Evolutionary conservation across 495 filamentous ascomycete species (phyloP), one percentile per base, ranked within the genome.

Genomic region (Podospora appendiculata): DNA sequence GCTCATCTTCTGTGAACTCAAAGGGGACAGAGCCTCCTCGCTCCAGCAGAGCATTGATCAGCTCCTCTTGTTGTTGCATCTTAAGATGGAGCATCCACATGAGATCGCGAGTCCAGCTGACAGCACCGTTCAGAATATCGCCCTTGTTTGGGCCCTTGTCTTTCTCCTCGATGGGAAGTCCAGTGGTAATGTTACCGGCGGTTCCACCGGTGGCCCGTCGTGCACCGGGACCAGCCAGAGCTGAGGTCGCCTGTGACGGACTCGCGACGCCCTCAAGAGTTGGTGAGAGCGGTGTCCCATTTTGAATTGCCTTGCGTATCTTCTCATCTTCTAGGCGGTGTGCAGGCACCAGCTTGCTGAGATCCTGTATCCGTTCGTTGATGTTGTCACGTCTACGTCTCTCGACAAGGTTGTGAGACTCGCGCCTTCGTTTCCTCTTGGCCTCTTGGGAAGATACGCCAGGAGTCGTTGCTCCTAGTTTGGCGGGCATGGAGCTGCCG

Each of bases 101-200:
- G 41, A 98, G 74, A 69, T 98, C 93, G 43, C 92, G 84, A 54
- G 86, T 96, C 93, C 93, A 98, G 68, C 88, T 86, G 45, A 98
- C 93, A 13, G 93, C 87, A 32, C 93, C 93, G 64, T 97, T 97
- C 50, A 98, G 83, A 48, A 98, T 97, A 62, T 98, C 93, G 41
- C 93, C 93, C 70, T 98, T 98, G 76, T 97, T 97, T 0, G 93
- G 93, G 1, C 94, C 94, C 58, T 97, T 96, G 69, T 98, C 93
- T 59, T 97, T 98, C 55, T 98, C 93, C 59, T 98, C 93, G 32
- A 92, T 81, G 0, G 91, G 88, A 36, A 95, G 77, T 17, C 92
- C 90, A 53, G 90, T 87, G 4, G 89, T 94, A 53, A 96, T 95
- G 62, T 86, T 93, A 34, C 90, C 90, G 7, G 87, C 81, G 8